Evolutionary conservation across 2,329 filamentous ascomycete species (phyloP), one percentile per base, ranked within the genome.

Genomic region (Elsinoe ampelina): DNA sequence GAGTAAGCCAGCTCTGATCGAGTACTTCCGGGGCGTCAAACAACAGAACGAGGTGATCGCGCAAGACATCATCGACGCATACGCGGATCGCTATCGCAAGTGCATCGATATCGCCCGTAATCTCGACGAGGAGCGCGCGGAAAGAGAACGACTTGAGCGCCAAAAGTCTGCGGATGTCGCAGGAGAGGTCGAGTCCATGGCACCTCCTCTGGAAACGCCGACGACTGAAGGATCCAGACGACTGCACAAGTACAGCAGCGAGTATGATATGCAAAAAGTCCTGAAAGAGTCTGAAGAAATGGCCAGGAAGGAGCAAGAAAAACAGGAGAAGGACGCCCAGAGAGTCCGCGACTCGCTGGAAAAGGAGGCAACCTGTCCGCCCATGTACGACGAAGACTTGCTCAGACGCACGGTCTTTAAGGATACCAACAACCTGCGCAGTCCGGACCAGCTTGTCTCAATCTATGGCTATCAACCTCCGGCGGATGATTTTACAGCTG

Each of bases 361-460:
- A 43, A 89, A 87, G 66, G 88, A 92, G 68, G 88, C 88, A 0
- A 76, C 79, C 3, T 82, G 92, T 48, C 87, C 87, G 0, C 75
- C 82, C 57, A 86, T 89, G 78, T 79, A 83, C 73, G 79, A 78
- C 7, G 73, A 77, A 8, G 77, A 83, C 55, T 80, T 86, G 59
- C 80, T 79, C 54, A 71, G 80, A 38, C 76, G 78, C 54, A 75
- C 76, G 17, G 74, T 78, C 48, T 90, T 83, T 63, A 75, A 79
- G 42, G 86, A 92, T 67, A 80, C 74, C 2, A 83, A 84, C 12
- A 84, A 86, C 32, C 78, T 80, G 45, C 76, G 85, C 19, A 77
- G 82, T 19, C 78, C 84, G 17, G 81, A 85, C 55, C 79, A 81
- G 65, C 81, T 88, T 11, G 82, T 90, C 7, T 76, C 81, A 2